Base-by-base conservation (phyloP, 768 basidiomycete species). In the Saitozyma podzolica region DNA sequence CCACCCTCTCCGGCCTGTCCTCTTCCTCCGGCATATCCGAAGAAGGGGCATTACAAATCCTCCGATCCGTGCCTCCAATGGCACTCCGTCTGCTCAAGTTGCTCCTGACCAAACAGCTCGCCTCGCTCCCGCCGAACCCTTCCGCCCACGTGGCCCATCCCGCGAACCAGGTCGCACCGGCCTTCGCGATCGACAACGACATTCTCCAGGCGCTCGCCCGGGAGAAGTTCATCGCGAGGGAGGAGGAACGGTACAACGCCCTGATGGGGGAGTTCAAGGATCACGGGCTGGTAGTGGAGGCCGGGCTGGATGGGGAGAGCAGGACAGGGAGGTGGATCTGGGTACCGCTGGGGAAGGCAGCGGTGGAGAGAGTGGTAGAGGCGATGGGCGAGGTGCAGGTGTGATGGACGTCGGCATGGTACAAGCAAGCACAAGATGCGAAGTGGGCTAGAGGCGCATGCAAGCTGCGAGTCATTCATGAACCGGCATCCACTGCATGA, bases 201-300 rank as follows among this genome's bases (percentile, higher is more conserved):
- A 67, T 75, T 20, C 54, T 80, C 41, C 74, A 75, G 45, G 52
- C 84, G 59, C 79, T 85, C 14, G 91, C 91, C 9, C 82, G 89
- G 57, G 89, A 90, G 53, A 84, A 89, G 52, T 95, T 97, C 69
- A 86, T 97, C 53, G 92, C 94, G 9, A 88, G 89, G 47, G 92
- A 87, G 77, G 92, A 94, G 68, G 89, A 88, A 4, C 86, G 92
- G 43, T 82, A 95, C 72, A 84, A 89, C 49, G 85, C 91, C 9
- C 82, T 95, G 41, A 81, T 98, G 56, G 87, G 87, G 11, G 96
- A 98, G 79, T 98, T 94, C 78, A 85, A 86, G 70, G 96, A 98
- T 78, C 96, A 99, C 67, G 86, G 86, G 2, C 76, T 97, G 74
- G 86, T 97, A n/a, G 82, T 91, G 47, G 80, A 82, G 37, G 75